Evolutionary conservation across 1,139 yeast genomes (phyloP), one percentile per base, ranked within the genome.

Genomic region (Kurtzmaniella quercitrusa): DNA sequence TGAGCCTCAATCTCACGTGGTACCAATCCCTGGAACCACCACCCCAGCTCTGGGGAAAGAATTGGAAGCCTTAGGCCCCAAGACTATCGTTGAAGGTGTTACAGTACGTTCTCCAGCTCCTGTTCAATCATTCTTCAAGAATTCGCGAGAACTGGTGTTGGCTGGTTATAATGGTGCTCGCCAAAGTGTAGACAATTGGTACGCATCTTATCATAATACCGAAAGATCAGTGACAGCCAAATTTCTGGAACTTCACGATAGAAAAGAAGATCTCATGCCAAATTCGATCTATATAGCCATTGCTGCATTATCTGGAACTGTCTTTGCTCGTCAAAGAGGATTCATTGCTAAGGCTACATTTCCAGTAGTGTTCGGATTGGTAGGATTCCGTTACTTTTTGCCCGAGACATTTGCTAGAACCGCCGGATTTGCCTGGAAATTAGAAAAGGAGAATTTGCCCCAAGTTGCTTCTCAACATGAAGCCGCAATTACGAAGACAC

Each of bases 241-340:
- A 1, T 66, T 89, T 15, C 77, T 93, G 22, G 72, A 72, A 17
- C 71, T 93, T 51, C 93, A 86, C 61, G 78, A 80, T 51, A 81
- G 75, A 50, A 68, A 76, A 41, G 98, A 89, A 62, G 87, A 82
- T 47, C 65, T 91, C 42, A 68, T 86, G 38, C 95, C 97, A 9
- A 88, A 88, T 46, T 66, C 84, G 4, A 66, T 88, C 21, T 89
- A 87, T 56, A 72, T 88, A 21, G 57, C 80, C 11, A 79, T 89
- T 36, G 93, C 91, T n/a, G 74, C 82, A 2, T 74, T 91, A 53
- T 70, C 94, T 3, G 98, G 97, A 42, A 78, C 88, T 22, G 82
- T 93, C 40, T 60, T 86, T 41, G 80, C 95, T 2, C 88, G 96
- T 57, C 82, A 82, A 54, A 76, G 88, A 47, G 78, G 81, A 39